phyloP scores from a whole-genome alignment of 139 green algal species.

The Chlamydomonas sphaeroides region DNA sequence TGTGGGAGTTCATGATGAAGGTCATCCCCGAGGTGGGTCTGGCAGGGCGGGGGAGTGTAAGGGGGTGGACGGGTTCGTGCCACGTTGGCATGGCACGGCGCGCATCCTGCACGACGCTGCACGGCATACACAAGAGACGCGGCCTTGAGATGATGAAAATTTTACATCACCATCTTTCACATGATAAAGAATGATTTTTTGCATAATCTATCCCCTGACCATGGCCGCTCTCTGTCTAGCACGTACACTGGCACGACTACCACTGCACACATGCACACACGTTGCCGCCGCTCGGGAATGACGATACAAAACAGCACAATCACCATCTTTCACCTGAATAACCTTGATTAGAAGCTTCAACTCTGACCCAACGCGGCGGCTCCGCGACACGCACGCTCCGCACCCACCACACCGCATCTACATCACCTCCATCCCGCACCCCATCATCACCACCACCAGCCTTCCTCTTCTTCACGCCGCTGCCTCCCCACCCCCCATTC shows the following conservation, averaged over 20 bases:
- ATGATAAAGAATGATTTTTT: conserved; percentile 43
- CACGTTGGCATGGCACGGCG: too few species aligned
- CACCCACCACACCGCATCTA: background rate
- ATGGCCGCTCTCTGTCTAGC: background rate
- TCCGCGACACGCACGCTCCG: background rate
- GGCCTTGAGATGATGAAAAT: conserved; percentile 22
- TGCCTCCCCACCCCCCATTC: background rate
- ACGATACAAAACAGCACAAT: conserved; percentile 38
- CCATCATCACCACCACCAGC: too few species aligned
- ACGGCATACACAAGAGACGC: background rate
- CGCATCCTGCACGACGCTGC: too few species aligned
- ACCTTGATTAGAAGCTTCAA: conserved; percentile 46
- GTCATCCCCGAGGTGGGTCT: conserved; percentile 62
- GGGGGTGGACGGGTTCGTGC: too few species aligned
- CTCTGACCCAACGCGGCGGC: background rate
- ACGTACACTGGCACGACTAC: too few species aligned
- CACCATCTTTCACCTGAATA: conserved; percentile 58
- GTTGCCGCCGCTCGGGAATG: background rate
- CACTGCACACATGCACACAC: background rate
- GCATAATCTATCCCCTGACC: conserved; percentile 48
- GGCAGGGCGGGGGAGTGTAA: too few species aligned
- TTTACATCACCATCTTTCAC: conserved; percentile 54
- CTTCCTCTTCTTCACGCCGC: background rate
- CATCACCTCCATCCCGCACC: too few species aligned
- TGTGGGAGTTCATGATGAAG: conserved; percentile 70